phyloP scores from a whole-genome alignment of 169 alveolate genomes.

The Cryptosporidium parvum region DNA sequence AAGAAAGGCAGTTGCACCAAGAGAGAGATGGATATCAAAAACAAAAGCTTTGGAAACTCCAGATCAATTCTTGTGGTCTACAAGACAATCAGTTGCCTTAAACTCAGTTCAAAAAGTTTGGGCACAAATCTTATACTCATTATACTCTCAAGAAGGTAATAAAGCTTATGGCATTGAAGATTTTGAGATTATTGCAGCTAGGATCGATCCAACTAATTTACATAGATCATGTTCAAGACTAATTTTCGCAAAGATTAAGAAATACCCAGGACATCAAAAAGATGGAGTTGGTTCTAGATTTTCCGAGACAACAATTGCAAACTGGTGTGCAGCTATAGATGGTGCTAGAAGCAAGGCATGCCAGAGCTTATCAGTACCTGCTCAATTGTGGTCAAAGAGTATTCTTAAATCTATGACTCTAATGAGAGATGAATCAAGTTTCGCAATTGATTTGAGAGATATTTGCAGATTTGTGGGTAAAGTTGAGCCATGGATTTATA shows the following conservation, averaged over 20 bases:
- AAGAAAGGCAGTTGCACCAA: conserved; percentile 26
- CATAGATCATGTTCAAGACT: conserved; percentile 35
- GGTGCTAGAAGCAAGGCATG: conserved; percentile 73
- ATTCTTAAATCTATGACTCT: neutral
- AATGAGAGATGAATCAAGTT: conserved; percentile 49
- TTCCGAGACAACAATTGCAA: conserved; percentile 57
- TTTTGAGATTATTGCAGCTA: conserved; percentile 46
- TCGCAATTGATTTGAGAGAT: conserved; percentile 66
- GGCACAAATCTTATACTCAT: conserved; percentile 53
- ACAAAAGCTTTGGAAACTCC: conserved; percentile 42
- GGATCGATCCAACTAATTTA: conserved; percentile 70
- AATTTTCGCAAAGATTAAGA: conserved; percentile 53
- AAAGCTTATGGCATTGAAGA: conserved; percentile 69
- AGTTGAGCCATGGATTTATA: conserved; percentile 60
- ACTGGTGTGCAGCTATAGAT: conserved; percentile 77
- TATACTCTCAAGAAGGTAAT: conserved; percentile 54
- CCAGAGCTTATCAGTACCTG: conserved; percentile 45
- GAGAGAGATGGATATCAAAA: conserved; percentile 52
- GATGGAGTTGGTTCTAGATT: conserved; percentile 61
- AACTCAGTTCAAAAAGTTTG: conserved; percentile 57
- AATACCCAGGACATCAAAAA: conserved; percentile 58
- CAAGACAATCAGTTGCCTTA: conserved; percentile 52
- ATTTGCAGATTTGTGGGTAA: conserved; percentile 31
- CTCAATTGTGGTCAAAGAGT: conserved; percentile 53
- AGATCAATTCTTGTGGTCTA: conserved; percentile 57